These are phyloP conservation scores for Gastrolobium bilobum DNA, from an alignment of 306 rosid genomes.

Conservation along the genomic window DNA sequence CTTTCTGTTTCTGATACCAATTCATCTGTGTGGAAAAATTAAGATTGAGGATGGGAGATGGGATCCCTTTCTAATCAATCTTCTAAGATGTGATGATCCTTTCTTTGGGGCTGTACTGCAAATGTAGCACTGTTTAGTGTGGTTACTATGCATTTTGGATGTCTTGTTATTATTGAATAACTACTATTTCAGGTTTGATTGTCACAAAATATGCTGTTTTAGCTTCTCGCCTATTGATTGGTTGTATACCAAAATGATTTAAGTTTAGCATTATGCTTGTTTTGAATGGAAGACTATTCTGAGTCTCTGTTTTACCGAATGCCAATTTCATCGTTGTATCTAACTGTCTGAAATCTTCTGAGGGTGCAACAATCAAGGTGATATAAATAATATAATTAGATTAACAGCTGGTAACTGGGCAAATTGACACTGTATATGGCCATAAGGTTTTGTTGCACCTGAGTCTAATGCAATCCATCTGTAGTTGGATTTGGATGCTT, in stretches of 20 bases:
- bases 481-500: slow-evolving; percentile 18
- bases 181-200: slow-evolving; percentile 9
- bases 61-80: slow-evolving; percentile 26
- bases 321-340: slow-evolving; percentile 11
- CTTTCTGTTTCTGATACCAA: slow-evolving; percentile 4
- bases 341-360: slow-evolving; percentile 6
- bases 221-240: slow-evolving; percentile 17
- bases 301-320: slow-evolving; percentile 7
- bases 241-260: slow-evolving; percentile 16
- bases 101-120: slow-evolving; percentile 9
- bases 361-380: not conserved
- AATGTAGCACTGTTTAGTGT: not conserved
- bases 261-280: slow-evolving; percentile 5
- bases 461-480: slow-evolving; percentile 16
- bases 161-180: not conserved
- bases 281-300: slow-evolving; percentile 22
- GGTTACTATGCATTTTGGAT: not conserved
- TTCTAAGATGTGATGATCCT: slow-evolving; percentile 18
- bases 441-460: slow-evolving; percentile 30
- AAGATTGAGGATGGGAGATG: slow-evolving; percentile 32
- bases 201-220: slow-evolving; percentile 32
- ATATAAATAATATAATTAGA: not conserved
- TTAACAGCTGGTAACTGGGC: not conserved
- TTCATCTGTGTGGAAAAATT: slow-evolving; percentile 21
- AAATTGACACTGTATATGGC: slow-evolving; percentile 7